Percentiles rank a stretch among this genome's conserved stretches.
phyloP scores from a whole-genome alignment of 768 basidiomycete species.

The Melanogaster broomeanus region DNA sequence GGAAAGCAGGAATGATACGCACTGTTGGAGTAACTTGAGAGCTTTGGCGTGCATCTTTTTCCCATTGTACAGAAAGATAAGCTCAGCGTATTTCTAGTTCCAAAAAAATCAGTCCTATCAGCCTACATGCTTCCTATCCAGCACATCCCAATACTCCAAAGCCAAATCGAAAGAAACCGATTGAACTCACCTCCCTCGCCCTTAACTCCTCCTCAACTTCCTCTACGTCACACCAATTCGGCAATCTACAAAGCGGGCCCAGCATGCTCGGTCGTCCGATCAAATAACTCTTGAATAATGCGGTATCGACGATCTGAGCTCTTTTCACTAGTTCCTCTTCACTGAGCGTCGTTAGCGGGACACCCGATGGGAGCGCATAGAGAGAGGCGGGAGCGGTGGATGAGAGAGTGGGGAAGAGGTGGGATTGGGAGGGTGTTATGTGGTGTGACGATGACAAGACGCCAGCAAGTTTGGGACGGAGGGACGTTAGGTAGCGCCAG shows the following conservation, averaged over 20 bases:
- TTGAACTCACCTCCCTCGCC: slow-evolving; percentile 63
- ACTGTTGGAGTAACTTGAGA: slow-evolving; percentile 83
- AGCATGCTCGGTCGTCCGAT: slow-evolving; percentile 78
- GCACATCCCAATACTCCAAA: not conserved
- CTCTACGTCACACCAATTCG: slow-evolving; percentile 97
- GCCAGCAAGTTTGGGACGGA: slow-evolving; percentile 81
- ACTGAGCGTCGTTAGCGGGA: slow-evolving; percentile 67
- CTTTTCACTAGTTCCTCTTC: slow-evolving; percentile 86
- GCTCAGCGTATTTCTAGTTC: slow-evolving; percentile 83
- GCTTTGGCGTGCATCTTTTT: slow-evolving; percentile 96
- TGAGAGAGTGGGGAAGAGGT: slow-evolving; percentile 69
- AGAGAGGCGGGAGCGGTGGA: slow-evolving; percentile 74
- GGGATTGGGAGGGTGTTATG: slow-evolving; percentile 69
- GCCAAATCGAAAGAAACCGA: not conserved
- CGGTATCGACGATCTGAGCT: slow-evolving; percentile 94
- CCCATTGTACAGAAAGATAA: slow-evolving; percentile 89
- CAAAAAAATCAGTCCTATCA: not conserved
- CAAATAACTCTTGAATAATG: slow-evolving; percentile 90
- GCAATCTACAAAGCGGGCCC: slow-evolving; percentile 83
- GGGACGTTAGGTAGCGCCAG: slow-evolving; percentile 84
- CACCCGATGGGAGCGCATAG: slow-evolving; percentile 69
- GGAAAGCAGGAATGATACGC: slow-evolving; percentile 27
- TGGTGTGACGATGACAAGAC: slow-evolving; percentile 69
- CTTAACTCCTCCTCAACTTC: slow-evolving; percentile 89
- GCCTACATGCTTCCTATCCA: too few relatives aligned